A percentile compares a stretch with the other conserved stretches of the same genome.
Conservation (phyloP, 352 stramenopile species). For the Phytophthora pseudosyringae region DNA sequence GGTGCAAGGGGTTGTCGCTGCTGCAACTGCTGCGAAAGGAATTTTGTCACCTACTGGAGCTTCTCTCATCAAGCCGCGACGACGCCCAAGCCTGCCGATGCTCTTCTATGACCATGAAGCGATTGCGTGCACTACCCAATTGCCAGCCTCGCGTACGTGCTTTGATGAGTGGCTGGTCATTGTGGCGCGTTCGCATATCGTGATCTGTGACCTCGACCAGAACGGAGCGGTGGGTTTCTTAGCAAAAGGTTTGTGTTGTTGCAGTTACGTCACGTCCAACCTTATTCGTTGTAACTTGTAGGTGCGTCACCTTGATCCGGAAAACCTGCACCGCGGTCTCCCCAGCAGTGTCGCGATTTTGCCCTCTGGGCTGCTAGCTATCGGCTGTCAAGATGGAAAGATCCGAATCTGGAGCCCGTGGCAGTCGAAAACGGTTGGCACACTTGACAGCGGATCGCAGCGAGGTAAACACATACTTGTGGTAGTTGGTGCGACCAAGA, state of each 20-base stretch:
- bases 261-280: neutral
- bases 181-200: constrained; percentile 58
- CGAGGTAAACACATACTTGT: constrained; percentile 36
- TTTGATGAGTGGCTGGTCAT: constrained; percentile 83
- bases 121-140: constrained; percentile 53
- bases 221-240: constrained; percentile 42
- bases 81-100: constrained; percentile 53
- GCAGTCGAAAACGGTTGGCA: constrained; percentile 64
- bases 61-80: constrained; percentile 61
- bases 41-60: constrained; percentile 30
- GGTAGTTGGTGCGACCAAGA: neutral
- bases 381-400: constrained; percentile 80
- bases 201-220: constrained; percentile 81
- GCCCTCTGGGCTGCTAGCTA: constrained; percentile 65
- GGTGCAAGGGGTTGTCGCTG: constrained; percentile 27
- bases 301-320: constrained; percentile 40
- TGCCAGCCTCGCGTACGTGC: constrained; percentile 48
- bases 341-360: constrained; percentile 69
- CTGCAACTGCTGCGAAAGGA: constrained; percentile 20
- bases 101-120: constrained; percentile 82
- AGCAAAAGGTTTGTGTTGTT: neutral
- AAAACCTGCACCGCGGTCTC: constrained; percentile 68
- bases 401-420: constrained; percentile 74
- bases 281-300: constrained; percentile 17
- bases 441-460: constrained; percentile 63